These are phyloP conservation scores for Polygonum aviculare DNA, from an alignment of 148 eudicot species.

Conservation along the genomic window DNA sequence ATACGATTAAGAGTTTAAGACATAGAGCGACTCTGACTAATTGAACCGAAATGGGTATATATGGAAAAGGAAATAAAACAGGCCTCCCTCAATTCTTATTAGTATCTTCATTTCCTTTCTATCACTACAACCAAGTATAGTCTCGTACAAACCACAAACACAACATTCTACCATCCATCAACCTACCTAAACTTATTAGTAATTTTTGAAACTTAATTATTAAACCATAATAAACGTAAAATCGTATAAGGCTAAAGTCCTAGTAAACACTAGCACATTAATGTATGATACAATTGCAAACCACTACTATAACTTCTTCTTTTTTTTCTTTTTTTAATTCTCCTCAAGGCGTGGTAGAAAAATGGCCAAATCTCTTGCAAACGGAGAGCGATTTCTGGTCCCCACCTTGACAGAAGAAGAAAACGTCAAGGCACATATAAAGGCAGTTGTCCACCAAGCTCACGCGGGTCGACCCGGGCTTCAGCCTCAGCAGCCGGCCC, in stretches of 20 bases:
- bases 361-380: constrained; percentile 9
- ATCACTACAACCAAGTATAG: too few species aligned
- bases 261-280: not conserved
- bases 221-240: not conserved
- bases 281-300: not conserved
- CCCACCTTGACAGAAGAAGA: constrained; percentile 37
- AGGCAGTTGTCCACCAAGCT: constrained; percentile 47
- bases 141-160: too few species aligned
- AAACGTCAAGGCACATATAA: constrained; percentile 22
- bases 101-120: too few species aligned
- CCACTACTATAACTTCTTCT: not conserved
- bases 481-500: constrained; percentile 19
- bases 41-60: too few species aligned
- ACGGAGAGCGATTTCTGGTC: constrained; percentile 18
- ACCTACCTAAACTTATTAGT: too few species aligned
- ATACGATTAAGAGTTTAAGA: too few species aligned
- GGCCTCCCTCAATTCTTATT: too few species aligned
- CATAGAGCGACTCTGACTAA: too few species aligned
- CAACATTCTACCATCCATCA: too few species aligned
- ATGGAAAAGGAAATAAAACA: too few species aligned
- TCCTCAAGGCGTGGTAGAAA: not conserved
- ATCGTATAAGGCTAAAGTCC: not conserved
- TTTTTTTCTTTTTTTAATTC: not conserved
- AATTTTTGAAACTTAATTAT: too few species aligned
- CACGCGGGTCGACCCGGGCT: constrained; percentile 32